Base-by-base conservation (phyloP, 2,329 filamentous ascomycete genomes). In the Cladophialophora bantiana region DNA sequence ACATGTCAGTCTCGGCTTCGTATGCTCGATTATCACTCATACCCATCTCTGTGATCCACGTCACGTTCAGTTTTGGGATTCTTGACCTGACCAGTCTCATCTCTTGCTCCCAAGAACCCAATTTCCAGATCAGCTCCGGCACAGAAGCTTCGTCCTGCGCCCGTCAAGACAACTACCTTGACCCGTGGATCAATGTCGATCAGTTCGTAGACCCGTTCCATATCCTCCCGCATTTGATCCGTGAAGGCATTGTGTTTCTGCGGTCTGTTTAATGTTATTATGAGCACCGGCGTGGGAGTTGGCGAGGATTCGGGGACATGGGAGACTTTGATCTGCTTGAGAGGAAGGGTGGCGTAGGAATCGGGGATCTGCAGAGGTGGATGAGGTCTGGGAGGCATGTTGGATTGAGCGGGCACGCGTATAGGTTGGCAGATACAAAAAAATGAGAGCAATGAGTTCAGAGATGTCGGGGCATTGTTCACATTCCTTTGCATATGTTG, bases 221-320 rank as follows among this genome's bases (percentile, higher is more conserved):
- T 81, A 72, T 89, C 88, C 15, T 78, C 73, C 72, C 85, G 84
- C 88, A 92, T 91, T 13, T 78, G 81, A 20, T 83, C 79, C 2
- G 88, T 91, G 77, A 92, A 91, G 67, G 88, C 89, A 83, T 92
- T 92, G 78, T 88, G 83, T 66, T 87, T 86, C 10, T 80, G 77
- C 0, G 89, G 90, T 18, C 90, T 86, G 78, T 90, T 83, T 48
- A 92, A 83, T 1, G 85, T 85, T 38, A 91, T 77, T 68, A 91
- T 76, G 58, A 92, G 83, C 59, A 90, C 83, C 15, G 84, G 84
- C 0, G 89, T 90, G 13, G 85, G 83, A 2, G 83, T 79, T 10
- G 83, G 76, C 0, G 89, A 86, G 32, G 74, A 77, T 0, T 72
- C 71, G 5, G 79, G 79, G 48, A 80, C 74, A 61, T 81, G 78